Base-by-base conservation (phyloP, 1,284 basidiomycete species). In the Trichosporon ovoides region DNA sequence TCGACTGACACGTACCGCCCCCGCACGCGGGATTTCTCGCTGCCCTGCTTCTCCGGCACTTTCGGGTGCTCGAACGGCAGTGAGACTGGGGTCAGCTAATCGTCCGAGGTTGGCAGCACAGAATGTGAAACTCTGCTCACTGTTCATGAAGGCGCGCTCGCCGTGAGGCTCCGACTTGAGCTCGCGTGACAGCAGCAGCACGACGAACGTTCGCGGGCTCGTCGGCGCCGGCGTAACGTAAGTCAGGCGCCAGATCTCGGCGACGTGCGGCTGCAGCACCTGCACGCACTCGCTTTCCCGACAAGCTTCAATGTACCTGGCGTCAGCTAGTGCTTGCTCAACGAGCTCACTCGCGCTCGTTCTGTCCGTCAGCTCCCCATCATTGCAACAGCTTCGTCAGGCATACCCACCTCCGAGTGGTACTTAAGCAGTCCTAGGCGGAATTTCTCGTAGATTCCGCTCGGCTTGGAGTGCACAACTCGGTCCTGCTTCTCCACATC, bases 1-100 rank as follows among this genome's bases (percentile, higher is more conserved):
- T 77, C 76, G 16, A 76, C 76, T 3, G 68, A 70, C 13, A 75
- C 71, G 57, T 77, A 77, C 55, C 63, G 66, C n/a, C 73, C 76
- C 34, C 76, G 59, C 4, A 75, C 74, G n/a, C 73, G 61, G 4
- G 43, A 31, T 52, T 69, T 70, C 48, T 77, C 76, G 1, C 40
- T 57, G n/a, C 70, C 72, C 34, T 59, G 37, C 55, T 77, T 75
- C 36, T 69, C 66, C 9, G 65, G 65, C 52, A 69, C 73, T 19
- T 66, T 60, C 10, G 73, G 71, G 61, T 77, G 74, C 2, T 59
- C 43, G 55, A 76, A 75, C 1, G 76, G 76, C 33, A 77, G 56
- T 0, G 72, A 74, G 34, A 77, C 71, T 72, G 53, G 22, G 34
- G 48, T 58, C 34, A 65, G 58, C 49, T 48, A 18, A 52, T 43